Evolutionary conservation across 2,329 filamentous ascomycete species (phyloP), one percentile per base, ranked within the genome.

Genomic region (Microdochium trichocladiopsis): DNA sequence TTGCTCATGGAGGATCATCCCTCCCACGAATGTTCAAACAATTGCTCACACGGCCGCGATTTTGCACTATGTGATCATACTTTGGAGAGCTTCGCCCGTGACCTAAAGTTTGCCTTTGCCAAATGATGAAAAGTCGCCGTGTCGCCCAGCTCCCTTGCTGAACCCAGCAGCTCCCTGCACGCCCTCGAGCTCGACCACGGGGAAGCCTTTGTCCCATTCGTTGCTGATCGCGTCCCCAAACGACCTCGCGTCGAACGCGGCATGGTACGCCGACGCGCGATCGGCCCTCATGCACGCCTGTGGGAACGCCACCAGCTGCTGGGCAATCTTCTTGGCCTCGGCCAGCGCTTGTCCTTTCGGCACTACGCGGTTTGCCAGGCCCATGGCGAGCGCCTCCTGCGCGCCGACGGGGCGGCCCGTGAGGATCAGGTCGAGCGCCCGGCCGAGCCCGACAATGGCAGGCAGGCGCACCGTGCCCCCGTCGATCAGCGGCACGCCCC

Each of bases 371-470:
- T 75, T 81, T 9, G 72, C 78, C 8, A 82, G 65, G 1, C 78
- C 79, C 66, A 80, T 78, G 1, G 60, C 49, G 25, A 78, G 56
- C 0, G 78, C 78, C 56, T 83, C 78, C 18, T 69, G 57, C 0
- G 78, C 78, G 0, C 55, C 57, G 0, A 82, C 75, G 0, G 70
- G 58, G 1, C 77, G 64, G 0, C 80, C 79, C 0, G 79, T 82
- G 4, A 83, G 64, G 16, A 82, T 78, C 72, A 82, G 76, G 60
- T 82, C 79, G 51, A 82, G 55, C 0, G 79, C 78, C 2, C 76
- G 61, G 0, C 77, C 76, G 1, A 82, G 65, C 0, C 79, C 79
- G 22, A 82, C 63, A 47, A 80, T 68, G 1, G 69, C 69, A 52
- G 75, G 76, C 5, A 81, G 61, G 1, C 78, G 71, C 0, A 81